Evolutionary conservation across 805 yeast species (phyloP).

Genomic region (Spathaspora gorwiae): DNA sequence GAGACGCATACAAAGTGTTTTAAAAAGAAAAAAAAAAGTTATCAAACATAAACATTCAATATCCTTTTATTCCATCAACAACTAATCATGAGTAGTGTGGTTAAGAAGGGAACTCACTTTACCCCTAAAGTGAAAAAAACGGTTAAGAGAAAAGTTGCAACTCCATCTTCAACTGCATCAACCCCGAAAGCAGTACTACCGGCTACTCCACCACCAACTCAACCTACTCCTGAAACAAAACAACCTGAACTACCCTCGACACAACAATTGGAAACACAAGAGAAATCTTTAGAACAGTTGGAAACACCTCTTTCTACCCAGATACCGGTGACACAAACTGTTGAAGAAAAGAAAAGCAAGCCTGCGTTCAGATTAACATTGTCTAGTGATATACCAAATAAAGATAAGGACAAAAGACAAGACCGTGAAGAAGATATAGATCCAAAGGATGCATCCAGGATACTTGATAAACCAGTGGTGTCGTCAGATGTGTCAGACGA

Average conservation of each 20-base stretch:
- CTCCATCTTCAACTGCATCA: constrained; percentile 3
- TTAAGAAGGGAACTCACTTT: constrained; percentile 54
- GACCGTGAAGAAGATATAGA: constrained; percentile 19
- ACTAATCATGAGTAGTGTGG: constrained; percentile 41
- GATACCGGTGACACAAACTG: background rate
- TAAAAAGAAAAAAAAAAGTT: no score
- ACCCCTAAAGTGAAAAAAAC: constrained; percentile 48
- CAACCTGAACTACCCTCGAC: background rate
- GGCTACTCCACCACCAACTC: constrained; percentile 16
- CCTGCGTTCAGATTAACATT: constrained; percentile 1
- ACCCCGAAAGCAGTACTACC: constrained; percentile 1
- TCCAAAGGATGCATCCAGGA: constrained; percentile 16
- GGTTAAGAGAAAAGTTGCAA: constrained; percentile 13
- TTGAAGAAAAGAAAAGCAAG: background rate
- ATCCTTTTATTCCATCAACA: background rate
- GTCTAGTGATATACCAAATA: background rate
- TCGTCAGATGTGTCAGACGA: constrained; percentile 9
- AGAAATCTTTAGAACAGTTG: background rate
- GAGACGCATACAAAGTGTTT: no score
- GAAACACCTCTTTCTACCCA: background rate
- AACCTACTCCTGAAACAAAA: constrained; percentile 1
- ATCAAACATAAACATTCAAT: no score
- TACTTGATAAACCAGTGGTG: constrained; percentile 3
- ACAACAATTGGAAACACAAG: background rate
- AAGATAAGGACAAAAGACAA: background rate